Evolutionary conservation across 1,284 basidiomycete species (phyloP).

Genomic region (Puccinia polysora): DNA sequence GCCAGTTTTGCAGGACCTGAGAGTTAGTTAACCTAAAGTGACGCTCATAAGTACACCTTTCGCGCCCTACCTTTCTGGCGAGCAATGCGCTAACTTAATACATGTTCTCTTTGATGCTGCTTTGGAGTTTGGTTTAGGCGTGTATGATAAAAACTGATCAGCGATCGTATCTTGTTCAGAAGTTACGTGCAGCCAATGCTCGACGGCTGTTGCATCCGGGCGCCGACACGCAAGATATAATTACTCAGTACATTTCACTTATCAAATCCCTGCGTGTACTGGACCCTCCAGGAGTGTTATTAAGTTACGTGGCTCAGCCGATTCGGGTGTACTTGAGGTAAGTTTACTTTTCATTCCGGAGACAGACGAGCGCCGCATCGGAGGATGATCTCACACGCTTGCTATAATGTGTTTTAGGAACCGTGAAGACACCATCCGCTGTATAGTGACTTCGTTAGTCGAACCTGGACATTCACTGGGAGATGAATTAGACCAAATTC

Average conservation of each 20-base stretch:
- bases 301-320: constrained; percentile 85
- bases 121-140: constrained; percentile 56
- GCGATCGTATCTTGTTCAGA: constrained; percentile 64
- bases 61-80: not conserved
- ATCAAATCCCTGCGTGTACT: constrained; percentile 85
- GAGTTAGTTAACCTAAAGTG: constrained; percentile 57
- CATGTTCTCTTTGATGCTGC: constrained; percentile 48
- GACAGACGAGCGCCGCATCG: not conserved
- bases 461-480: constrained; percentile 74
- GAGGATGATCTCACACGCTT: not conserved
- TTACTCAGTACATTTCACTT: constrained; percentile 87
- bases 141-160: constrained; percentile 74
- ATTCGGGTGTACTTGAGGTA: constrained; percentile 79
- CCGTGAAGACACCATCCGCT: constrained; percentile 81
- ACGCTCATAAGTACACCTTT: not conserved
- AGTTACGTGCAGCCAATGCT: constrained; percentile 68
- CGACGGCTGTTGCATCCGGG: constrained; percentile 87
- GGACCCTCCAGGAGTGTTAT: constrained; percentile 83
- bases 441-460: constrained; percentile 83
- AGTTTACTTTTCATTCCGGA: constrained; percentile 32
- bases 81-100: constrained; percentile 51
- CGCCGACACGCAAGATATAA: constrained; percentile 85
- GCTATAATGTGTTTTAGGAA: constrained; percentile 57
- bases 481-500: constrained; percentile 52
- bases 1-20: constrained; percentile 80